A percentile compares a stretch with the other conserved stretches of the same genome.
Conservation (phyloP, 2,329 filamentous ascomycete genomes). For the Elsinoe australis region DNA sequence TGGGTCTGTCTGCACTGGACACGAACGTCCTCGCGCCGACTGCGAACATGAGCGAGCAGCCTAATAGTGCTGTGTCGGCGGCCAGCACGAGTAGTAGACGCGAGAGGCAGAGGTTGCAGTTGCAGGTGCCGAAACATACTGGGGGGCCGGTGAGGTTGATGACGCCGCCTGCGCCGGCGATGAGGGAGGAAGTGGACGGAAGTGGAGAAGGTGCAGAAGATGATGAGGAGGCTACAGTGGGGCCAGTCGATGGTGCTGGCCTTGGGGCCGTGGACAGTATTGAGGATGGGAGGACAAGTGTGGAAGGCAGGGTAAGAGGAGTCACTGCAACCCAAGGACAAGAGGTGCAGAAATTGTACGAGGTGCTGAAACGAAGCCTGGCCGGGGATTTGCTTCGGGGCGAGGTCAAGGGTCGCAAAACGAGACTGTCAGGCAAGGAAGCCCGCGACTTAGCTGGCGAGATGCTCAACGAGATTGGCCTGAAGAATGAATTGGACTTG, state of each 20-base stretch:
- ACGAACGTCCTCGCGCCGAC: slow-evolving; percentile 26
- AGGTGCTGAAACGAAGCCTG: slow-evolving; percentile 39
- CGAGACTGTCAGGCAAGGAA: slow-evolving; percentile 38
- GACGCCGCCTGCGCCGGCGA: slow-evolving; percentile 51
- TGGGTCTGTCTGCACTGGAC: slow-evolving; percentile 29
- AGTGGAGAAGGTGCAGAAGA: background rate
- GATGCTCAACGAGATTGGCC: slow-evolving; percentile 34
- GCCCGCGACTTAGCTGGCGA: slow-evolving; percentile 41
- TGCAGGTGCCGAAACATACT: slow-evolving; percentile 56
- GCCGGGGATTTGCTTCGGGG: slow-evolving; percentile 43
- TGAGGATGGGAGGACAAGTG: no score
- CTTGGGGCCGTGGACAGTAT: no score
- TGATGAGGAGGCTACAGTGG: slow-evolving; percentile 22
- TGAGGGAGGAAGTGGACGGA: slow-evolving; percentile 23
- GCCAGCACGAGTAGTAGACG: slow-evolving; percentile 1
- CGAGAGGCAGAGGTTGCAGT: slow-evolving; percentile 21
- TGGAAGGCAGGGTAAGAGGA: no score
- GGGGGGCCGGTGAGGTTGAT: slow-evolving; percentile 56
- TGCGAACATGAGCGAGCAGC: slow-evolving; percentile 20
- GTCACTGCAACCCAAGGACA: slow-evolving; percentile 14
- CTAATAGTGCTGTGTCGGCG: slow-evolving; percentile 5
- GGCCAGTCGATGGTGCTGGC: slow-evolving; percentile 22
- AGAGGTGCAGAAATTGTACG: slow-evolving; percentile 23
- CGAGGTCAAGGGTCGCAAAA: slow-evolving; percentile 33
- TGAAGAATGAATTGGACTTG: slow-evolving; percentile 32